phyloP scores from a whole-genome alignment of 2,329 filamentous ascomycete genomes.

The Peltaster fructicola region DNA sequence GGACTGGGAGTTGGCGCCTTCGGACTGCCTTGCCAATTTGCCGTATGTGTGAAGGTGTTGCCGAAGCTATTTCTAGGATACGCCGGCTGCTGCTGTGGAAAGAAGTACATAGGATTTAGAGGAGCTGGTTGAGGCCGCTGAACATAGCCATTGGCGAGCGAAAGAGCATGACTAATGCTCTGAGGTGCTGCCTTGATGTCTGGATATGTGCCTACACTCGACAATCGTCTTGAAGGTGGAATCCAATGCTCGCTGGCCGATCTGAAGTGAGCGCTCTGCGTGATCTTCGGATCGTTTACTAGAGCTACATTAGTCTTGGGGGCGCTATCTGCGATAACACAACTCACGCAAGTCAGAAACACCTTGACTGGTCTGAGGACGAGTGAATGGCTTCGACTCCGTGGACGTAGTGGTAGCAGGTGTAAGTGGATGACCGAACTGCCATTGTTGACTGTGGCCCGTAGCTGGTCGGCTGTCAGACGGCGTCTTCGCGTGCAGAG shows the following conservation, averaged over 20 bases:
- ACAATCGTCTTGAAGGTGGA: neutral
- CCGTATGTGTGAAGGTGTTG: conserved; percentile 10
- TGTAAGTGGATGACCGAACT: conserved; percentile 14
- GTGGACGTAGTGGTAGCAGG: conserved; percentile 17
- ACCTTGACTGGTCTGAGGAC: conserved; percentile 14
- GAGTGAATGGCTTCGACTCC: conserved; percentile 12
- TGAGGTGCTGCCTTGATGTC: neutral
- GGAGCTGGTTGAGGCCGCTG: no score
- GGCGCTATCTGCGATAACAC: no score
- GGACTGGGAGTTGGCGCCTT: conserved; percentile 18
- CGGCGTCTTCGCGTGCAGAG: conserved; percentile 1
- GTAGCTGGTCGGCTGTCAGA: neutral
- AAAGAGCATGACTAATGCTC: no score
- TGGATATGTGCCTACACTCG: neutral
- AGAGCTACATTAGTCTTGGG: no score
- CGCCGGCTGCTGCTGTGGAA: no score
- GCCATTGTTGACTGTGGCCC: conserved; percentile 15
- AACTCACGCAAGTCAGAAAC: no score
- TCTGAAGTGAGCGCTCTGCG: neutral
- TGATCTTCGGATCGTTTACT: neutral
- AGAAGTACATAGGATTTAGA: no score
- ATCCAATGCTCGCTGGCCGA: neutral
- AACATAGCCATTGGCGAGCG: no score
- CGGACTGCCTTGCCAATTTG: conserved; percentile 15
- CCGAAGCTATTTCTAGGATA: no score